Evolutionary conservation across 2,329 filamentous ascomycete species (phyloP).

Genomic region (Calonectria henricotiae): DNA sequence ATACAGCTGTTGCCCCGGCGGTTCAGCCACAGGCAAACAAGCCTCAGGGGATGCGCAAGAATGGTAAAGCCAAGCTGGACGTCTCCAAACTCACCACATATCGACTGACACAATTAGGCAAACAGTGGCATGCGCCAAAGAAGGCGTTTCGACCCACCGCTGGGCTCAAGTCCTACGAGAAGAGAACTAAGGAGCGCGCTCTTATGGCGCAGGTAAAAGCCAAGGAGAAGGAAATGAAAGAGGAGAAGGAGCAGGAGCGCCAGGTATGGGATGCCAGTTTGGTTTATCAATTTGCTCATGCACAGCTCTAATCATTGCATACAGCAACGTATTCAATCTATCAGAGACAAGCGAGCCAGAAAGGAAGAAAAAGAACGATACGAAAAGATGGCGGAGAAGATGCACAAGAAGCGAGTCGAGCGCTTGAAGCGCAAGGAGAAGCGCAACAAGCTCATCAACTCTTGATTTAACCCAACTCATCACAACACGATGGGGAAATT

Average conservation of each 20-base stretch:
- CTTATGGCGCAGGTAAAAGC: conserved; percentile 86
- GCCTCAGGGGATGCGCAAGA: conserved; percentile 82
- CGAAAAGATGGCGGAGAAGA: conserved; percentile 95
- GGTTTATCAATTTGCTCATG: not conserved
- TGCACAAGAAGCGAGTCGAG: conserved; percentile 97
- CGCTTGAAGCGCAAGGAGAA: conserved; percentile 96
- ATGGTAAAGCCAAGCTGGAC: conserved; percentile 71
- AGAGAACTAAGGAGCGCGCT: conserved; percentile 80
- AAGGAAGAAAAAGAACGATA: conserved; percentile 96
- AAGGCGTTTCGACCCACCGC: conserved; percentile 88
- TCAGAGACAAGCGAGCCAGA: conserved; percentile 87
- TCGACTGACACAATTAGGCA: conserved; percentile 72
- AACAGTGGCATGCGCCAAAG: conserved; percentile 92
- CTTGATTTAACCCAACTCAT: conserved; percentile 60
- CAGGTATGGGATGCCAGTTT: conserved; percentile 80
- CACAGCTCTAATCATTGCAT: conserved; percentile 37
- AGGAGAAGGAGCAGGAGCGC: conserved; percentile 92
- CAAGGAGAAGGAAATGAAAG: conserved; percentile 95
- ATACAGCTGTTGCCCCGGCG: conserved; percentile 54
- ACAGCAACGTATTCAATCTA: conserved; percentile 82
- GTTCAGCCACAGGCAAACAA: conserved; percentile 59
- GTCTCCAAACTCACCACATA: conserved; percentile 5
- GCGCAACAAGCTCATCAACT: conserved; percentile 88
- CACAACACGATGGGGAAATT: conserved; percentile 29
- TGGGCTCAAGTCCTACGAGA: conserved; percentile 84